Conservation (phyloP, 352 stramenopile genomes). For the Phytophthora europaea region DNA sequence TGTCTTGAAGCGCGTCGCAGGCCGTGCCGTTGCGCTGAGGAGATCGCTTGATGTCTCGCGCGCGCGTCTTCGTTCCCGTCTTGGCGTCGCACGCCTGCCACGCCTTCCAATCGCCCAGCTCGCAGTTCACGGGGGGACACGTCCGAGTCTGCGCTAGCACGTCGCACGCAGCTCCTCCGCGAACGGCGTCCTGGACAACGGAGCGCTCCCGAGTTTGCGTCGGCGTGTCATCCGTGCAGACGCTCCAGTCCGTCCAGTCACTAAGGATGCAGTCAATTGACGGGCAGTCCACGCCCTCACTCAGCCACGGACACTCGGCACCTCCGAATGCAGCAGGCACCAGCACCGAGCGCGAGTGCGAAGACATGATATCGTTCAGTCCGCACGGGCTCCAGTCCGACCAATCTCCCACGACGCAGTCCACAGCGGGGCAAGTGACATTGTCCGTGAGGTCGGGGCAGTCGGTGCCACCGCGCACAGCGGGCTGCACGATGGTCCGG, state of each 20-base stretch:
- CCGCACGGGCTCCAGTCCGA: conserved; percentile 49
- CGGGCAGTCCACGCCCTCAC: conserved; percentile 50
- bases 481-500: conserved; percentile 47
- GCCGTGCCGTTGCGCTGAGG: conserved; percentile 40
- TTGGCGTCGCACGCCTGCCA: conserved; percentile 47
- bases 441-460: conserved; percentile 56
- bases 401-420: conserved; percentile 53
- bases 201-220: conserved; percentile 54
- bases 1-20: conserved; percentile 44
- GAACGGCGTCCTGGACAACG: conserved; percentile 45
- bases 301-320: conserved; percentile 38
- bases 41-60: conserved; percentile 30
- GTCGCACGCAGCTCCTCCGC: conserved; percentile 47
- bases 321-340: conserved; percentile 37
- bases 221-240: conserved; percentile 53
- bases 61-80: conserved; percentile 36
- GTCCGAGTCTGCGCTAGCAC: conserved; percentile 34
- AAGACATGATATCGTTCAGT: conserved; percentile 35
- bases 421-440: conserved; percentile 42
- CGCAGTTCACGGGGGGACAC: conserved; percentile 60
- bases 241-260: conserved; percentile 55
- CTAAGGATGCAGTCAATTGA: conserved; percentile 52
- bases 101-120: conserved; percentile 38
- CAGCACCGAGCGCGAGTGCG: conserved; percentile 39
- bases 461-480: conserved; percentile 44